Percentiles rank a stretch among this genome's conserved stretches.
These are phyloP conservation scores for Carex pumila DNA, from an alignment of 176 grass and related monocot genomes.

Conservation along the genomic window DNA sequence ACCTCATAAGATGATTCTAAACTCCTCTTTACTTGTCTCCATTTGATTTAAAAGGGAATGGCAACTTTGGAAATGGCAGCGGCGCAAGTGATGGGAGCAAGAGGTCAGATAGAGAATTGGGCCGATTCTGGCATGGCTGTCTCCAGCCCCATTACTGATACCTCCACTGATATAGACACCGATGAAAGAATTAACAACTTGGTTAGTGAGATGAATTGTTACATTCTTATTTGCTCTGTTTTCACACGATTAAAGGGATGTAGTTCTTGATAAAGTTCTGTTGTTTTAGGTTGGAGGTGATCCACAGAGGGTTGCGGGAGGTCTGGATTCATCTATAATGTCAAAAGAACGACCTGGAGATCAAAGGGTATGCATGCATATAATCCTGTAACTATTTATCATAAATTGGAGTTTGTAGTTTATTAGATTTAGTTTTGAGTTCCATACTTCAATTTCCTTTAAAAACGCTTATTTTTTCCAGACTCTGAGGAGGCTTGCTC, in stretches of 20 bases:
- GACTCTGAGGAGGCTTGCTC: slow-evolving; percentile 65
- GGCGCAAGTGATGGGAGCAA: slow-evolving; percentile 26
- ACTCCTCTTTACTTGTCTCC: background rate
- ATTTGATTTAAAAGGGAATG: slow-evolving; percentile 32
- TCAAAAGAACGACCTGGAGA: slow-evolving; percentile 55
- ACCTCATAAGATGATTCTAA: background rate
- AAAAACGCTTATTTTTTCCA: slow-evolving; percentile 7
- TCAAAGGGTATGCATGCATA: slow-evolving; percentile 39
- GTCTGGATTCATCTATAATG: slow-evolving; percentile 31
- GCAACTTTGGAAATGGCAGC: slow-evolving; percentile 26
- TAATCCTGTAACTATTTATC: background rate
- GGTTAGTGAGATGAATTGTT: background rate
- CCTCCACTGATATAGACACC: slow-evolving; percentile 60
- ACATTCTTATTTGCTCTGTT: background rate
- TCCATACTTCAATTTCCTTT: background rate
- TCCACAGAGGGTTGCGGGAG: slow-evolving; percentile 11
- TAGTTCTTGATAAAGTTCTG: background rate
- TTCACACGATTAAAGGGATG: background rate
- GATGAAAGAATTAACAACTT: slow-evolving; percentile 25
- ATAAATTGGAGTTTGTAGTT: background rate
- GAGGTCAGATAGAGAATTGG: slow-evolving; percentile 68
- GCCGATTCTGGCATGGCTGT: slow-evolving; percentile 56
- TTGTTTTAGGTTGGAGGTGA: slow-evolving; percentile 19
- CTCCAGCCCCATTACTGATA: slow-evolving; percentile 50
- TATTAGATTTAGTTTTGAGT: background rate